Evolutionary conservation across 495 filamentous ascomycete genomes (phyloP), one percentile per base, ranked within the genome.

Genomic region (Corynascus novoguineensis): DNA sequence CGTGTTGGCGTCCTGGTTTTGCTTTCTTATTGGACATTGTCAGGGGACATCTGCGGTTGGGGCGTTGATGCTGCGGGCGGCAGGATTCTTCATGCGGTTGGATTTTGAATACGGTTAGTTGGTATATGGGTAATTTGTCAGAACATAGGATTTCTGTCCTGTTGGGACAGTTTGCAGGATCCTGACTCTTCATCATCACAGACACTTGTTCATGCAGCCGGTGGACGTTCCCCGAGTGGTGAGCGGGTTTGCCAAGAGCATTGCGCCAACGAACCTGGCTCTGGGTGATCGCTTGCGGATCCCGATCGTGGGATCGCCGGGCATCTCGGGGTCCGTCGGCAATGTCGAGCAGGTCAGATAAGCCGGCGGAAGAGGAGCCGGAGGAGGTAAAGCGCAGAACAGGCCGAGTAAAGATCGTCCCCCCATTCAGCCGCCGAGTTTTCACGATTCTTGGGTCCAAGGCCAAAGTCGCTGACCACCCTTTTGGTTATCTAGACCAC

Each of bases 221-320:
- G 44, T 29, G 44, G 44, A 47, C 7, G 11, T 38, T 19, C 27
- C 21, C 41, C 27, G 17, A 41, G 41, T 44, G n/a, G 11, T 42
- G 40, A 42, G 35, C 42, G n/a, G 40, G 6, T 42, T 19, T 42
- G 15, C 7, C 22, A 19, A 2, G 3, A 15, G 40, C 3, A 7
- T 21, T 11, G 8, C 42, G 22, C 46, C 46, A 32, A 49, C 46
- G 17, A 29, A 10, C 46, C 21, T 34, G 46, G 44, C 7, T 15
- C 9, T 24, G 7, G 25, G 25, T 29, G 44, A 47, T 47, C 44
- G 25, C 12, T 27, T 17, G 44, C 44, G 25, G 44, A 28, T 47
- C 37, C 44, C 44, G 44, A 47, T 47, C 44, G 25, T 47, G 37
- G n/a, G 44, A 47, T 47, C 44, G 25, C 10, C 42, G 10, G n/a